Percentiles rank a stretch among this genome's conserved stretches.
phyloP scores from a whole-genome alignment of 257 asterid genomes.

The Solanum pennellii region DNA sequence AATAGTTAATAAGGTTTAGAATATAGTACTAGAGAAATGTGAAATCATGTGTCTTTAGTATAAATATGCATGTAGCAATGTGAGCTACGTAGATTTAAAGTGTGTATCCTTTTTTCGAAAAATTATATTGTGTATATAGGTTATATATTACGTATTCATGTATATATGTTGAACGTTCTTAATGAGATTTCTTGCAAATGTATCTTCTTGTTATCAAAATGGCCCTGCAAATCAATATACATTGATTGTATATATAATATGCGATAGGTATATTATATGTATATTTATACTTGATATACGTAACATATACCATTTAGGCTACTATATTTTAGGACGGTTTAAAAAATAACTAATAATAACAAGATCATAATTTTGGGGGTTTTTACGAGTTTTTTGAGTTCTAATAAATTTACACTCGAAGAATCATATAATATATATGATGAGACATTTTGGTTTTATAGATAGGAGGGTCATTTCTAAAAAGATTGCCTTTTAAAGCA shows the following conservation, averaged over 20 bases:
- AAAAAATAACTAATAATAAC: background rate
- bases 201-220: background rate
- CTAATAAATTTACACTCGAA: background rate
- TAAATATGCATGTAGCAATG: background rate
- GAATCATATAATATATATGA: background rate
- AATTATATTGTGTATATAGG: background rate
- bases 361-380: rapidly evolving
- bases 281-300: background rate
- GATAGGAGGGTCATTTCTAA: background rate
- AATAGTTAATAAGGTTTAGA: background rate
- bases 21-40: background rate
- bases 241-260: background rate
- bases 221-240: background rate
- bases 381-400: rapidly evolving
- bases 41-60: background rate
- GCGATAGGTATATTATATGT: background rate
- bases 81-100: background rate
- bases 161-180: background rate
- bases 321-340: no score
- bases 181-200: background rate
- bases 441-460: background rate
- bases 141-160: background rate
- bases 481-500: background rate
- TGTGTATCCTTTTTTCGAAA: background rate
- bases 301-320: background rate